Base-by-base conservation (phyloP, 768 basidiomycete genomes). In the Boletus eberwhitei region DNA sequence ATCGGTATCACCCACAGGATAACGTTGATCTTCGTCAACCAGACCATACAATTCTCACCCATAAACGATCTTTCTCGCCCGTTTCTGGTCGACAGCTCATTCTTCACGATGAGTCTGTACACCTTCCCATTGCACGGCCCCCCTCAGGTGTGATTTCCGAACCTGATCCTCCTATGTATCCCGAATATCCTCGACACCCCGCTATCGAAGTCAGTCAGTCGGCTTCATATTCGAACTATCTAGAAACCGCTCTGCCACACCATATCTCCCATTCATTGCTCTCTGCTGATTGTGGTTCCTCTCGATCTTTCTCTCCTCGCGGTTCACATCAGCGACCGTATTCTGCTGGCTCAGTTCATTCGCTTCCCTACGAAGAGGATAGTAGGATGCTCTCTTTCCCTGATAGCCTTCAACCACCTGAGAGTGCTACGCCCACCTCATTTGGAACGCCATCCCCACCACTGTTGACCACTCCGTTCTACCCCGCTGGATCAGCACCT, bases 1-100 rank as follows among this genome's bases (percentile, higher is more conserved):
- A 72, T 53, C 67, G 61, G 19, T 73, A 73, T 38, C 66, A 72
- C 37, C 59, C 57, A 11, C 64, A 57, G 13, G 64, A 73, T 7
- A 38, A n/a, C 31, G 50, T 50, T 4, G 61, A 64, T 19, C 50
- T 58, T 43, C 53, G 47, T 35, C 59, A 56, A 45, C 55, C 54
- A 22, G 58, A 63, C n/a, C 62, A 61, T 35, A 57, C 60, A 12
- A 49, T 40, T 17, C 60, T 58, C 24, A 43, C 58, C 17, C 69
- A 67, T 22, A 68, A 69, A 59, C 68, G 66, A 45, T 72, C 75
- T 8, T 65, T 64, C 37, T 69, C 52, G 13, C 53, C 55, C 17
- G 12, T 43, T 32, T 35, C 54, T 36, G 31, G 34, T 47, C 66
- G 54, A 36, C 57, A 57, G 12, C 53, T 42, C 21, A 24, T 56